phyloP scores from a whole-genome alignment of 257 asterid genomes.

The Solanum gracilifrons region DNA sequence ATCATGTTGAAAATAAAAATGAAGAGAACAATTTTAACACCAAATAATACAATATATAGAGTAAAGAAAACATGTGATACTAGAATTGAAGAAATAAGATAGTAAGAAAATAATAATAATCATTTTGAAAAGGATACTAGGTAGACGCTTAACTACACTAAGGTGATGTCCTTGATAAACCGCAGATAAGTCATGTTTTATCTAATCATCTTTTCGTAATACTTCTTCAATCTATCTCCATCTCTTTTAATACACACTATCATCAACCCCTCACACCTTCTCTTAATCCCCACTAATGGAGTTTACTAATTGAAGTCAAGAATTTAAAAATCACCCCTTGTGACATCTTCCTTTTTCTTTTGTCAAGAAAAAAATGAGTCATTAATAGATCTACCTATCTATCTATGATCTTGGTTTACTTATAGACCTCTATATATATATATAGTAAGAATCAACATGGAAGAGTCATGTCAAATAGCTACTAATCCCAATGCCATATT shows the following conservation, averaged over 20 bases:
- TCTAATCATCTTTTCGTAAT: too few species aligned
- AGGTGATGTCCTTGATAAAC: neutral
- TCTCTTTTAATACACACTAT: too few species aligned
- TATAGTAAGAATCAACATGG: neutral
- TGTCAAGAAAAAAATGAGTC: neutral
- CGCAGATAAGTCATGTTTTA: fast-evolving
- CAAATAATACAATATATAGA: too few species aligned
- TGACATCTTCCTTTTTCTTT: neutral
- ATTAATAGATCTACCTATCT: neutral
- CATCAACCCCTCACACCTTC: neutral
- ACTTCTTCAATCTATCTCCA: fast-evolving
- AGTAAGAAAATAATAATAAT: too few species aligned
- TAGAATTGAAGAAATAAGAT: too few species aligned
- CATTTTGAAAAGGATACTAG: neutral
- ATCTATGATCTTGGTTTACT: neutral
- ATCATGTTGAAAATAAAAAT: neutral
- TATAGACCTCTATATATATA: neutral
- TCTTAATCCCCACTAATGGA: neutral
- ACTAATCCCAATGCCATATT: neutral
- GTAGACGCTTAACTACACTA: neutral
- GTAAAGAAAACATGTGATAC: neutral
- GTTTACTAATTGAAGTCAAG: too few species aligned
- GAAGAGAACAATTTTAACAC: neutral
- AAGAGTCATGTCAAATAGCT: neutral
- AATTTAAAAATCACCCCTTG: neutral